Conservation (phyloP, 2,329 filamentous ascomycete genomes). For the Onygenales sp. region DNA sequence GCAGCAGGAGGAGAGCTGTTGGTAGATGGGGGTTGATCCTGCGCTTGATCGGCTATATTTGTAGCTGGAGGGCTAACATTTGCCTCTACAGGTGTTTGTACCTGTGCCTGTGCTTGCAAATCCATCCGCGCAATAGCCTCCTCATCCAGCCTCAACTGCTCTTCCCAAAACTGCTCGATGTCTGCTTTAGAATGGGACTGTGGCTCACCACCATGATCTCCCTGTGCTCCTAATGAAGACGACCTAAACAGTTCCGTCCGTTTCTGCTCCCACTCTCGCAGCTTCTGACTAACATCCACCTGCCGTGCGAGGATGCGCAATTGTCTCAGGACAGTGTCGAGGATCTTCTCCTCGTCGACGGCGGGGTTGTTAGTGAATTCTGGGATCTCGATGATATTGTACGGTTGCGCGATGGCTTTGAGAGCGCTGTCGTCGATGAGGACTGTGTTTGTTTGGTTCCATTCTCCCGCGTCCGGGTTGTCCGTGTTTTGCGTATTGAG, state of each 20-base stretch:
- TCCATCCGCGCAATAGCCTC: not conserved
- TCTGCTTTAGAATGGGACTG: not conserved
- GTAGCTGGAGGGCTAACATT: not conserved
- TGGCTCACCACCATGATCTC: not conserved
- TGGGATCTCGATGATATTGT: conserved; percentile 71
- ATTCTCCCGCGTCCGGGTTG: conserved; percentile 28
- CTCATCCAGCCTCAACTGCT: not conserved
- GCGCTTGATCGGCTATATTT: too few species aligned
- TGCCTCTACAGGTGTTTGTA: not conserved
- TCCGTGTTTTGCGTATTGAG: not conserved
- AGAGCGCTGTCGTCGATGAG: conserved; percentile 76
- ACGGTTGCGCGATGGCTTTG: conserved; percentile 75
- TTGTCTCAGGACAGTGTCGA: conserved; percentile 43
- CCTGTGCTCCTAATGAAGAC: not conserved
- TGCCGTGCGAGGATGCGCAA: conserved; percentile 43
- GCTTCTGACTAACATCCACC: conserved; percentile 38
- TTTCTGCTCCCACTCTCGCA: conserved; percentile 25
- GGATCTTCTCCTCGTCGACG: conserved; percentile 32
- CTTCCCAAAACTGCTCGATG: conserved; percentile 2
- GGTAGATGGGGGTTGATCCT: too few species aligned
- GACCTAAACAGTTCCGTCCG: not conserved
- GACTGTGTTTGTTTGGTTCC: conserved; percentile 79
- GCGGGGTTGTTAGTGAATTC: conserved; percentile 52
- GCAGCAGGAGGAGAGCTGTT: too few species aligned
- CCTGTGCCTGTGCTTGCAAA: not conserved